Evolutionary conservation across 148 eudicot species (phyloP).

Genomic region (Vaccinium vitisidaea): DNA sequence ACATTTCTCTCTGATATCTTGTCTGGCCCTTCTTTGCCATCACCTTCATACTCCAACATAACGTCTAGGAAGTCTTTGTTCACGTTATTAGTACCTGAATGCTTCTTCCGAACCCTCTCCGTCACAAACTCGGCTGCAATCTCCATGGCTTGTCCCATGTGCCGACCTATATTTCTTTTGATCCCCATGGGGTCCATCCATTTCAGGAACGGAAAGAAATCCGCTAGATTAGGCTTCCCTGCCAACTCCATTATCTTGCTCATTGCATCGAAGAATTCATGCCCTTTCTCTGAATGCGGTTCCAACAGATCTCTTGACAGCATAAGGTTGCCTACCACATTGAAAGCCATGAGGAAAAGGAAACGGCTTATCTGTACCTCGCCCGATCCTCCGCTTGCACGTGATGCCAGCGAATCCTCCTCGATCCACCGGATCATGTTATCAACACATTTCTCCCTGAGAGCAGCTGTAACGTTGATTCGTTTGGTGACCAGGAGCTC

Average conservation of each 20-base stretch:
- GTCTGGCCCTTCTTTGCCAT: too few species aligned
- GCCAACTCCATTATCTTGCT: not conserved
- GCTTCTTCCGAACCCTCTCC: too few species aligned
- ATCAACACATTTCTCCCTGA: slow-evolving; percentile 14
- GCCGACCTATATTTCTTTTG: too few species aligned
- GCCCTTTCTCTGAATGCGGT: slow-evolving; percentile 10
- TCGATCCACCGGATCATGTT: slow-evolving; percentile 28
- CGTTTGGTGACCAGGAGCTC: slow-evolving; percentile 22
- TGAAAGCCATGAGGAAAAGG: slow-evolving; percentile 35
- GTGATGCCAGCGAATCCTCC: slow-evolving; percentile 14
- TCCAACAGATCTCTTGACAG: slow-evolving; percentile 34
- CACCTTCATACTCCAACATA: too few species aligned
- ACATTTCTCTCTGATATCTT: too few species aligned
- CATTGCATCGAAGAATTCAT: slow-evolving; percentile 4
- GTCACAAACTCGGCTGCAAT: too few species aligned
- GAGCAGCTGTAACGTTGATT: slow-evolving; percentile 10
- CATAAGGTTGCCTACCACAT: slow-evolving; percentile 35
- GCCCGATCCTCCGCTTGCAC: not conserved
- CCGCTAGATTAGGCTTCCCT: slow-evolving; percentile 12
- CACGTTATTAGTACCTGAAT: too few species aligned
- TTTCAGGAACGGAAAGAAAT: slow-evolving; percentile 13
- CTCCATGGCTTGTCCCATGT: too few species aligned
- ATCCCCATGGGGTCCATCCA: slow-evolving; percentile 2
- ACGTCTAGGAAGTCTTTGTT: too few species aligned
- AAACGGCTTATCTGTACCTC: slow-evolving; percentile 18